These are phyloP conservation scores for Ceratobasidium sp. DNA, from an alignment of 1,284 basidiomycete species.

Conservation along the genomic window DNA sequence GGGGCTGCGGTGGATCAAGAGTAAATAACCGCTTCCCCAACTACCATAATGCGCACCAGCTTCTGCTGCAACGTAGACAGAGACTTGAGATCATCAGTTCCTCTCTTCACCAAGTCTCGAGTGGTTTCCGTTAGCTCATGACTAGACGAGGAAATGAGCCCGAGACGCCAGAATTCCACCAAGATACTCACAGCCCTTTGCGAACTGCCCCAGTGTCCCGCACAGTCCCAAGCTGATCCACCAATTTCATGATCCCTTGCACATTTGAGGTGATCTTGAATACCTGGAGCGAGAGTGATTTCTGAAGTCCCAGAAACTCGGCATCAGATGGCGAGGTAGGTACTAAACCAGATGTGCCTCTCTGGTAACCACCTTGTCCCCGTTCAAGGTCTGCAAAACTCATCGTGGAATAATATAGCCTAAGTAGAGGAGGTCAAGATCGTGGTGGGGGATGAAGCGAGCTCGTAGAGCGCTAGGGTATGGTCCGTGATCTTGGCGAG, in stretches of 20 bases:
- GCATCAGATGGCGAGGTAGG: slow-evolving; percentile 59
- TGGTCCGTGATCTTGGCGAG: slow-evolving; percentile 9
- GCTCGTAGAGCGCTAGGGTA: not conserved
- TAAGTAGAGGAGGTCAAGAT: not conserved
- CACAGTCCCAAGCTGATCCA: slow-evolving; percentile 87
- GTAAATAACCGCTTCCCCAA: not conserved
- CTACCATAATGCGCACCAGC: slow-evolving; percentile 61
- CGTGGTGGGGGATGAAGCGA: not conserved
- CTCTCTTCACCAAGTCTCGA: slow-evolving; percentile 92
- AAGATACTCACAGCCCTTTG: slow-evolving; percentile 76
- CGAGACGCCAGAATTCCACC: not conserved
- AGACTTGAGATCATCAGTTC: slow-evolving; percentile 91
- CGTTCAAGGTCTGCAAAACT: slow-evolving; percentile 49
- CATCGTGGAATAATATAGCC: slow-evolving; percentile 25
- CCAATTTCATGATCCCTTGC: slow-evolving; percentile 90
- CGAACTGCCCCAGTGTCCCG: slow-evolving; percentile 80
- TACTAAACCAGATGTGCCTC: slow-evolving; percentile 22
- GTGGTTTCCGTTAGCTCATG: slow-evolving; percentile 92
- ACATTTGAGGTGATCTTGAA: slow-evolving; percentile 99
- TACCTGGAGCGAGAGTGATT: slow-evolving; percentile 90
- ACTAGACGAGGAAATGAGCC: slow-evolving; percentile 51
- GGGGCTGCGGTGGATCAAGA: slow-evolving; percentile 61
- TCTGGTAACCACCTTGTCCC: slow-evolving; percentile 39
- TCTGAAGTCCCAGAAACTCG: slow-evolving; percentile 81
- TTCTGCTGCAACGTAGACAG: slow-evolving; percentile 74